These are phyloP conservation scores for Phytophthora palmivora DNA, from an alignment of 352 stramenopile species.

Conservation along the genomic window DNA sequence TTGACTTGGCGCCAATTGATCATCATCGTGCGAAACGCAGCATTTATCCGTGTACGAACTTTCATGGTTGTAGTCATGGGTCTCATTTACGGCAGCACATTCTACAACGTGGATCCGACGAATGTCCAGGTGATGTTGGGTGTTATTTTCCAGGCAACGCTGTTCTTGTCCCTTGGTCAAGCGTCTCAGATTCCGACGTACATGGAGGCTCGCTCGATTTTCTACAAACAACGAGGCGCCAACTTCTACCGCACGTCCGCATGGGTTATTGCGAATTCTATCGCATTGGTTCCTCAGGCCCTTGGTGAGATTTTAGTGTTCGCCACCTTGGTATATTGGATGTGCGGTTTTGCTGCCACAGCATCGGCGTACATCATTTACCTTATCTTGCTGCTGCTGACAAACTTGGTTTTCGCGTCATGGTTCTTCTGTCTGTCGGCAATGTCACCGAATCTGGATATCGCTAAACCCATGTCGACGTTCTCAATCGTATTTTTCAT, in stretches of 20 bases:
- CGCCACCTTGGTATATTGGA: constrained; percentile 78
- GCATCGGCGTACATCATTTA: constrained; percentile 50
- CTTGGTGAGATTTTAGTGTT: constrained; percentile 69
- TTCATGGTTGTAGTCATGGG: constrained; percentile 58
- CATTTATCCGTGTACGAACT: constrained; percentile 36
- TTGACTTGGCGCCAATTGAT: constrained; percentile 52
- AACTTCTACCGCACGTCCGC: constrained; percentile 78
- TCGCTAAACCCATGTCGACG: background rate
- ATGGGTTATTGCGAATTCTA: constrained; percentile 56
- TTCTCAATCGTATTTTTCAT: background rate
- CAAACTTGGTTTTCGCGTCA: constrained; percentile 53
- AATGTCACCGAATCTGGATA: background rate
- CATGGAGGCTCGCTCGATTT: constrained; percentile 67
- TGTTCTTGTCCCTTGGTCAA: constrained; percentile 78
- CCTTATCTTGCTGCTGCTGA: constrained; percentile 48
- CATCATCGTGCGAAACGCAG: constrained; percentile 49
- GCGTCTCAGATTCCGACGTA: constrained; percentile 77
- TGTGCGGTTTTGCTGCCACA: constrained; percentile 53
- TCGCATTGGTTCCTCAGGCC: constrained; percentile 42
- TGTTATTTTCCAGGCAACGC: constrained; percentile 72
- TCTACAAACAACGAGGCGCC: constrained; percentile 82
- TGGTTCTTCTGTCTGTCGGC: constrained; percentile 48
- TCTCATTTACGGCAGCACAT: constrained; percentile 50
- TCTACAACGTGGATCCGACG: constrained; percentile 51
- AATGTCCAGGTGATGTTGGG: constrained; percentile 59